Evolutionary conservation across 495 filamentous ascomycete species (phyloP).

Genomic region (Lophium mytilinum): DNA sequence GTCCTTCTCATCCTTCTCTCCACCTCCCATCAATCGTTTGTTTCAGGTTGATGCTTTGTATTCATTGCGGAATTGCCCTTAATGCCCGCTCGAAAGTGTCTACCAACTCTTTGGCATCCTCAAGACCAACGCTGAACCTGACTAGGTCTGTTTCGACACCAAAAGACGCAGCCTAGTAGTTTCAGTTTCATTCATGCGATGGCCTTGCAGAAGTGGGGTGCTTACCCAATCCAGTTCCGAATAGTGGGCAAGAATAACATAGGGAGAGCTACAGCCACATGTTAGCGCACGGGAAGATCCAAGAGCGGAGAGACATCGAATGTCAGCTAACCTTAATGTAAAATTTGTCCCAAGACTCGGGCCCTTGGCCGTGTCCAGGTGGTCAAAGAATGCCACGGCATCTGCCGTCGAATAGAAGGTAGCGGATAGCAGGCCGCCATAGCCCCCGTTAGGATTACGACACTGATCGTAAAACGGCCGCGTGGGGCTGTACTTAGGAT

Average conservation of each 20-base stretch:
- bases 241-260: slow-evolving; percentile 87
- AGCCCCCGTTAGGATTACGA: slow-evolving; percentile 68
- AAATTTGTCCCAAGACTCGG: slow-evolving; percentile 97
- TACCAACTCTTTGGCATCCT: slow-evolving; percentile 60
- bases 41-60: background rate
- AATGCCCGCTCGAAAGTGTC: slow-evolving; percentile 40
- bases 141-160: slow-evolving; percentile 72
- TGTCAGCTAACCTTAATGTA: slow-evolving; percentile 53
- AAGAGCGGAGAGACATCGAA: background rate
- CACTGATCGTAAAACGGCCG: slow-evolving; percentile 67
- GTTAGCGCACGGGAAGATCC: slow-evolving; percentile 12
- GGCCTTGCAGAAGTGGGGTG: slow-evolving; percentile 5
- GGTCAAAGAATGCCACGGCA: slow-evolving; percentile 76
- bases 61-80: slow-evolving; percentile 10
- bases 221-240: slow-evolving; percentile 80
- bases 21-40: background rate
- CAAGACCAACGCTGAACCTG: slow-evolving; percentile 83
- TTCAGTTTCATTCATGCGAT: slow-evolving; percentile 1
- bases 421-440: slow-evolving; percentile 81
- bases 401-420: slow-evolving; percentile 64
- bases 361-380: slow-evolving; percentile 80
- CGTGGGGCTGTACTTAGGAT: slow-evolving; percentile 71
- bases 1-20: too few relatives aligned
- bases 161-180: slow-evolving; percentile 57
- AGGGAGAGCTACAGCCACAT: slow-evolving; percentile 55